Conservation (phyloP, 805 yeast species). For the Tanozyma kutaoensis region DNA sequence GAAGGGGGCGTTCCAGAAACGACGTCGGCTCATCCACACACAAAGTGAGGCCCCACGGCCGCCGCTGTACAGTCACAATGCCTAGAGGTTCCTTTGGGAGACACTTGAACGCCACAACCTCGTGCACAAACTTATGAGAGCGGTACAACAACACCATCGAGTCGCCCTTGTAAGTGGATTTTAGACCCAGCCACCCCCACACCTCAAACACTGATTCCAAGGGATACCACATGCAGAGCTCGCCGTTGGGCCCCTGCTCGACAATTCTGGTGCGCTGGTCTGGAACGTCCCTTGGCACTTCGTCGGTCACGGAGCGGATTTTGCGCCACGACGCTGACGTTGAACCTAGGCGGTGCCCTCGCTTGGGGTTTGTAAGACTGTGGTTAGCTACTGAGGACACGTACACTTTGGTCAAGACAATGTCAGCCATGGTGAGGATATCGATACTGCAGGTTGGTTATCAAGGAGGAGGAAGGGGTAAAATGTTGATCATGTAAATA, state of each 20-base stretch:
- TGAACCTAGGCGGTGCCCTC: constrained; percentile 25
- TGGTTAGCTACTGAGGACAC: constrained; percentile 3
- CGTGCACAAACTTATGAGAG: constrained; percentile 1
- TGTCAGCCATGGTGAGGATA: too few species aligned
- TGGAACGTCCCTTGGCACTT: not conserved
- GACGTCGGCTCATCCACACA: too few species aligned
- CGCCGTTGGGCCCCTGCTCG: constrained; percentile 20
- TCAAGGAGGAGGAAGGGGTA: too few species aligned
- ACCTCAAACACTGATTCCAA: constrained; percentile 10
- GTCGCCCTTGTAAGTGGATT: constrained; percentile 1
- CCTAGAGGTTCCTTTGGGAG: too few species aligned
- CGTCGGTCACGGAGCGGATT: constrained; percentile 18
- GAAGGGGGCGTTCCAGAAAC: too few species aligned
- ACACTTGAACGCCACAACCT: constrained; percentile 4
- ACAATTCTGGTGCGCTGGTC: constrained; percentile 3
- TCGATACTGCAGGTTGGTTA: too few species aligned
- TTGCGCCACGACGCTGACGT: constrained; percentile 29
- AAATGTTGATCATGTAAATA: constrained; percentile 9
- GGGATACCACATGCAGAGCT: constrained; percentile 14
- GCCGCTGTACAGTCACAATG: too few species aligned
- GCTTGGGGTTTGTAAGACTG: constrained; percentile 18
- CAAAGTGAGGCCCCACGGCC: too few species aligned
- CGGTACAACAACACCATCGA: constrained; percentile 3
- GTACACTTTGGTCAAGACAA: constrained; percentile 2
- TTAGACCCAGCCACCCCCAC: constrained; percentile 17